Evolutionary conservation across 2,329 filamentous ascomycete genomes (phyloP).

Genomic region (Microcyclosporella mali): DNA sequence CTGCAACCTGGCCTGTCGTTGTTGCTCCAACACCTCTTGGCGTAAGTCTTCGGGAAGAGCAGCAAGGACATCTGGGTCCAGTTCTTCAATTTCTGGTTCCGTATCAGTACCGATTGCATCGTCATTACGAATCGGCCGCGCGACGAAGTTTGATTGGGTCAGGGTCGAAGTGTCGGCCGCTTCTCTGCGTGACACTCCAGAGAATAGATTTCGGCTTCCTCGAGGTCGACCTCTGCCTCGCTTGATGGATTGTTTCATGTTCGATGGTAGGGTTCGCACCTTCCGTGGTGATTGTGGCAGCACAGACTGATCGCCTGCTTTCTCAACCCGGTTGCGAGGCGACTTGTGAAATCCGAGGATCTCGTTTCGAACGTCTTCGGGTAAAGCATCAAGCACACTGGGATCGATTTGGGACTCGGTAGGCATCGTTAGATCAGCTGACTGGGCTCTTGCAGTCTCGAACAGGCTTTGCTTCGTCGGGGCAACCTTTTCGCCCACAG

Average conservation of each 20-base stretch:
- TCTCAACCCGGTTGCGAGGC: constrained; percentile 30
- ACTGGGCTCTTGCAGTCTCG: constrained; percentile 17
- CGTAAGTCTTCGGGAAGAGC: constrained; percentile 78
- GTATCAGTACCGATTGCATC: constrained; percentile 23
- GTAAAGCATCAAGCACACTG: constrained; percentile 75
- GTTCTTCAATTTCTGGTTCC: constrained; percentile 40
- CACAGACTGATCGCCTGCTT: constrained; percentile 29
- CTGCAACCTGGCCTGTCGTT: constrained; percentile 56
- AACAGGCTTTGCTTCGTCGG: constrained; percentile 20
- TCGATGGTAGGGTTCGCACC: constrained; percentile 45
- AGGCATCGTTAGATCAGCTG: constrained; percentile 36
- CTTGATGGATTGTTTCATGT: constrained; percentile 56
- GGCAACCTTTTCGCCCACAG: constrained; percentile 3
- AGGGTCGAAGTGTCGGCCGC: constrained; percentile 49
- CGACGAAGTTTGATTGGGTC: constrained; percentile 68
- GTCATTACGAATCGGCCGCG: constrained; percentile 16
- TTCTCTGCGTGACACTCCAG: constrained; percentile 42
- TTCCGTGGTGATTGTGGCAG: constrained; percentile 51
- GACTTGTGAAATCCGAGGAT: constrained; percentile 64
- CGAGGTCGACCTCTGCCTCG: constrained; percentile 52
- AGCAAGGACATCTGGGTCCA: constrained; percentile 69
- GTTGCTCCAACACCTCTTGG: constrained; percentile 69
- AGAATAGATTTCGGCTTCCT: constrained; percentile 10
- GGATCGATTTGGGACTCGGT: constrained; percentile 76
- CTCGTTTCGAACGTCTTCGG: constrained; percentile 79